Conservation (phyloP, 768 basidiomycete genomes). For the Boletus sp. region DNA sequence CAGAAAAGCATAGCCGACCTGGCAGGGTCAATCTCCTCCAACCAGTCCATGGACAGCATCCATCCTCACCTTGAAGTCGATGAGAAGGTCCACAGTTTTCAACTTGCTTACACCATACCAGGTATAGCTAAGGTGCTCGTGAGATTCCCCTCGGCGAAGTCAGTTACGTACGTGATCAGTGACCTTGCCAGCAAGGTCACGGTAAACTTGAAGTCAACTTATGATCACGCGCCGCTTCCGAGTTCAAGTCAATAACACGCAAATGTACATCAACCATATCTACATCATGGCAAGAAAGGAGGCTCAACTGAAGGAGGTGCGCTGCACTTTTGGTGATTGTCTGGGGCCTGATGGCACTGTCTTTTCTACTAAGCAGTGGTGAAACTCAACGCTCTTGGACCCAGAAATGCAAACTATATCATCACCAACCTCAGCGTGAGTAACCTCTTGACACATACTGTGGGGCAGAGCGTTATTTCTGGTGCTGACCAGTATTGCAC, state of each 20-base stretch:
- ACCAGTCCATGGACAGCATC: too few relatives aligned
- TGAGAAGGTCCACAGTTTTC: too few relatives aligned
- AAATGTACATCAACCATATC: too few relatives aligned
- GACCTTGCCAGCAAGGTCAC: too few relatives aligned
- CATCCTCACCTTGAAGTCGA: too few relatives aligned
- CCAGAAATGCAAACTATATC: slow-evolving; percentile 69
- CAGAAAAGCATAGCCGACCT: slow-evolving; percentile 6
- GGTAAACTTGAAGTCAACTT: too few relatives aligned
- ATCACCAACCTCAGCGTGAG: slow-evolving; percentile 71
- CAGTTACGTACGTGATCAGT: too few relatives aligned
- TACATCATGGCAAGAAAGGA: slow-evolving; percentile 90
- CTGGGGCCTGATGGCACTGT: neutral
- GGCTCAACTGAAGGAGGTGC: slow-evolving; percentile 69
- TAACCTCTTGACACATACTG: slow-evolving; percentile 4
- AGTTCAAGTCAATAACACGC: too few relatives aligned
- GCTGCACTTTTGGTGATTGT: slow-evolving; percentile 35
- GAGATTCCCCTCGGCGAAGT: too few relatives aligned
- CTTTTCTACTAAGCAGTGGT: slow-evolving; percentile 44
- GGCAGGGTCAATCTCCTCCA: slow-evolving; percentile 22
- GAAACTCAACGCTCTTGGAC: slow-evolving; percentile 58
- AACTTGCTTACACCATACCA: too few relatives aligned
- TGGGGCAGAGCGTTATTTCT: neutral
- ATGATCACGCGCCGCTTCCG: too few relatives aligned
- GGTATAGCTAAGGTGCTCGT: too few relatives aligned
- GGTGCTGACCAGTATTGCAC: neutral